phyloP scores from a whole-genome alignment of 129 eudicot species.

The Gnaphalium uliginosum region DNA sequence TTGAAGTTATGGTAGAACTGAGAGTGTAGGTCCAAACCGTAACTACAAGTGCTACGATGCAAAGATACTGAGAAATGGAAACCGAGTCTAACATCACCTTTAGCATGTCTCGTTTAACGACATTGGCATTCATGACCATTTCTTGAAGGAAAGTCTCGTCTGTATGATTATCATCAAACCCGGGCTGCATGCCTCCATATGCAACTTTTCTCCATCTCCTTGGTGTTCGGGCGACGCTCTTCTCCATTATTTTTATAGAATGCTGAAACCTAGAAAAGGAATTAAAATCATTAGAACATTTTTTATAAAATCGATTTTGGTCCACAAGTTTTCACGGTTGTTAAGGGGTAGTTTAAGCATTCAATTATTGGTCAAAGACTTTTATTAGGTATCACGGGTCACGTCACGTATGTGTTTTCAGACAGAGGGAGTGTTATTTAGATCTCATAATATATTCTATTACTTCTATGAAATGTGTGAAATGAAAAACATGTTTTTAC shows the following conservation, averaged over 20 bases:
- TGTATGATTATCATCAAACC: slow-evolving; percentile 84
- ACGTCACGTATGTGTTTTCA: not conserved
- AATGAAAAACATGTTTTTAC: not conserved
- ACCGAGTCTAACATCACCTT: slow-evolving; percentile 82
- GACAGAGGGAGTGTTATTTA: not conserved
- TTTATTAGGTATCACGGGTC: not conserved
- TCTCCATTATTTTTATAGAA: not conserved
- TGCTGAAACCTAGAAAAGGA: not conserved
- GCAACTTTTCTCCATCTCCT: slow-evolving; percentile 95
- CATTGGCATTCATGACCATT: slow-evolving; percentile 97
- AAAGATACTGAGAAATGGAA: slow-evolving; percentile 83
- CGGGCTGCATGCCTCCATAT: slow-evolving; percentile 97
- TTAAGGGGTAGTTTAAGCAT: not conserved
- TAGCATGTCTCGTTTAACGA: slow-evolving; percentile 73
- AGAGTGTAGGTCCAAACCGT: slow-evolving; percentile 86
- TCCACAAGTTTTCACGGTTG: not conserved
- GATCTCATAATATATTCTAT: not conserved
- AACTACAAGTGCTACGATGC: slow-evolving; percentile 86
- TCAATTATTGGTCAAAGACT: not conserved
- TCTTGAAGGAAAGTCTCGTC: slow-evolving; percentile 89
- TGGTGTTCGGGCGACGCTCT: slow-evolving; percentile 6
- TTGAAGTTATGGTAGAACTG: slow-evolving; percentile 48
- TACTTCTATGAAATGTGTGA: not conserved
- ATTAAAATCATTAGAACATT: not conserved
- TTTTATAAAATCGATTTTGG: not conserved